Conservation (phyloP, 805 yeast genomes). For the Metschnikowia koreensis region DNA sequence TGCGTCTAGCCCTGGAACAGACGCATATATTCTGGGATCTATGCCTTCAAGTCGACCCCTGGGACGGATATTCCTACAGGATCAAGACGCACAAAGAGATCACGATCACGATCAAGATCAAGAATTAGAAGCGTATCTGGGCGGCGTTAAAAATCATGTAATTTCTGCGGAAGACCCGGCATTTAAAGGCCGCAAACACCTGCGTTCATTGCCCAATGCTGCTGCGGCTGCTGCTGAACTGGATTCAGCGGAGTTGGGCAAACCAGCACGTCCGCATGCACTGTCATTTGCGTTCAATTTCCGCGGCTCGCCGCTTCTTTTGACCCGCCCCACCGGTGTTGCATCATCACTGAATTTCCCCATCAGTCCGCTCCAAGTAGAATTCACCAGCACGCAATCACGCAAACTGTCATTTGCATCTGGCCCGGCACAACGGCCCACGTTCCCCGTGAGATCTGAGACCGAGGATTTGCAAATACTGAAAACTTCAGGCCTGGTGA, state of each 20-base stretch:
- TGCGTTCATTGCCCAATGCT: slow-evolving; percentile 15
- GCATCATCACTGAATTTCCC: slow-evolving; percentile 15
- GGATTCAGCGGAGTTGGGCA: background rate
- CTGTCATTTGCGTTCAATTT: slow-evolving; percentile 12
- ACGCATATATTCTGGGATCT: background rate
- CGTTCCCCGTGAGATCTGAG: background rate
- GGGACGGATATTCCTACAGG: background rate
- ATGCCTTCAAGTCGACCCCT: no score
- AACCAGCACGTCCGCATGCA: slow-evolving; percentile 12
- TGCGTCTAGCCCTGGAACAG: background rate
- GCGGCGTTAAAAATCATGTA: no score
- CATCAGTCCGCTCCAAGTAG: slow-evolving; percentile 15
- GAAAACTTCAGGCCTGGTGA: slow-evolving; percentile 3
- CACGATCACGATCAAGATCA: background rate
- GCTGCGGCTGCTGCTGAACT: background rate
- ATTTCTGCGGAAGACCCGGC: no score
- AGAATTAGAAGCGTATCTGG: no score
- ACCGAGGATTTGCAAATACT: no score
- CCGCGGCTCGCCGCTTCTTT: slow-evolving; percentile 10
- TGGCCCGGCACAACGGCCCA: slow-evolving; percentile 26
- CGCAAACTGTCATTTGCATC: slow-evolving; percentile 40
- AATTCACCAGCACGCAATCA: slow-evolving; percentile 30
- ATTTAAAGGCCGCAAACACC: slow-evolving; percentile 13
- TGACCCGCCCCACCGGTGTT: slow-evolving; percentile 11
- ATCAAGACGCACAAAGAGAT: background rate